phyloP scores from a whole-genome alignment of 1,284 basidiomycete species.

The Uromyces viciae-fabae region DNA sequence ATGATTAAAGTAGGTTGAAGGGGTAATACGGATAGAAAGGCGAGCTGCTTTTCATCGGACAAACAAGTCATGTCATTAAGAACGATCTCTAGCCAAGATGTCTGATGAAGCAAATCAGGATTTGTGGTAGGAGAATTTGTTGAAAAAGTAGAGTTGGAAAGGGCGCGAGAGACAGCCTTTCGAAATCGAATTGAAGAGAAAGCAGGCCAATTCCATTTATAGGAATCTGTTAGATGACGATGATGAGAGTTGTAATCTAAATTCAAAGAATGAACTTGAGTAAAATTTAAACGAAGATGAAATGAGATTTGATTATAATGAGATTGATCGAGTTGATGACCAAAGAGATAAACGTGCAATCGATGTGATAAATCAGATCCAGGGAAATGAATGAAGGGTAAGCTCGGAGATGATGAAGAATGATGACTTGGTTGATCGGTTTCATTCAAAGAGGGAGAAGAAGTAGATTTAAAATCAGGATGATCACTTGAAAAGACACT shows the following conservation, averaged over 20 bases:
- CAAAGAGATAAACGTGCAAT: slow-evolving; percentile 12
- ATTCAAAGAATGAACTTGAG: not conserved
- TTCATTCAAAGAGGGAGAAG: not conserved
- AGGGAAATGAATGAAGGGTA: not conserved
- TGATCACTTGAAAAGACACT: slow-evolving; percentile 6
- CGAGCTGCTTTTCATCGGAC: not conserved
- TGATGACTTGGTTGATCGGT: not conserved
- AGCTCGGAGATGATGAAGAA: not conserved
- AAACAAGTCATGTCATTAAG: not conserved
- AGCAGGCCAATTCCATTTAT: not conserved
- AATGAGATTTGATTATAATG: slow-evolving; percentile 3
- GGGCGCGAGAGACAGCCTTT: not conserved
- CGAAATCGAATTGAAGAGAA: not conserved
- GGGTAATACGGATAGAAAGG: slow-evolving; percentile 6
- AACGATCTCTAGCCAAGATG: slow-evolving; percentile 20
- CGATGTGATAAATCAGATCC: slow-evolving; percentile 8
- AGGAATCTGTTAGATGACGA: not conserved
- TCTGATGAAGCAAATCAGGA: not conserved
- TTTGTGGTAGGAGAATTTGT: not conserved
- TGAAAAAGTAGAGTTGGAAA: not conserved
- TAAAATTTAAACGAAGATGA: slow-evolving; percentile 16
- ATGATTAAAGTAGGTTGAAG: slow-evolving; percentile 8
- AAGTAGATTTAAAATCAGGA: not conserved
- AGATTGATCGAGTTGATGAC: slow-evolving; percentile 4
- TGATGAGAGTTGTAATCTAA: not conserved